Base-by-base conservation (phyloP, 345 rosid species). In the Lumnitzera racemosa region DNA sequence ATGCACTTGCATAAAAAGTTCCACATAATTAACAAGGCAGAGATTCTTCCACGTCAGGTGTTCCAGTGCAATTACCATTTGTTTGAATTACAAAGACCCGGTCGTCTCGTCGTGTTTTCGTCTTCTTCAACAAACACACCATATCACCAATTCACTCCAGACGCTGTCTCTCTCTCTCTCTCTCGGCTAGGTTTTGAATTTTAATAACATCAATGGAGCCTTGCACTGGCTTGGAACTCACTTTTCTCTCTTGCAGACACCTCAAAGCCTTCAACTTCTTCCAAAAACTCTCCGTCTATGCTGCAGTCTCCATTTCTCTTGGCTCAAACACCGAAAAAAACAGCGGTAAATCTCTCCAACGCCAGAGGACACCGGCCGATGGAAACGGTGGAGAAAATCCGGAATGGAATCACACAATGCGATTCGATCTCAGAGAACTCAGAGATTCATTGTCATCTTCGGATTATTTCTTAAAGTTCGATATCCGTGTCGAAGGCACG, bases 191-290 rank as follows among this genome's bases (percentile, higher is more conserved):
- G 43, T 5, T 36, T 36, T 9, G 3, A 9, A 9, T 5, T 36
- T 36, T 36, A 36, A 4, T 36, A 36, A 7, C 43, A 36, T 9
- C 43, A 0, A 36, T 36, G 43, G 43, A 36, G 43, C 4, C 43
- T 36, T 36, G 43, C 10, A 14, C 55, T 24, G 47, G 61, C 53
- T 73, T 81, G 0, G 75, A 81, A 46, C 65, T 79, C 63, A 70
- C 64, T 49, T 56, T 70, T 23, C 57, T 66, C 41, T 81, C 83
- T 1, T 79, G 87, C 61, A 56, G 50, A 17, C 62, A 70, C 61
- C 78, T 81, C 59, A 76, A 63, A 56, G 67, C 81, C 66, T 79
- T 79, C 78, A 78, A 79, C 49, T 64, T 81, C 59, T 78, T 78
- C 55, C 76, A 67, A 48, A 81, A 81, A 72, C 81, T 67, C 11